phyloP scores from a whole-genome alignment of 169 alveolate species.

The Babesia ovata region DNA sequence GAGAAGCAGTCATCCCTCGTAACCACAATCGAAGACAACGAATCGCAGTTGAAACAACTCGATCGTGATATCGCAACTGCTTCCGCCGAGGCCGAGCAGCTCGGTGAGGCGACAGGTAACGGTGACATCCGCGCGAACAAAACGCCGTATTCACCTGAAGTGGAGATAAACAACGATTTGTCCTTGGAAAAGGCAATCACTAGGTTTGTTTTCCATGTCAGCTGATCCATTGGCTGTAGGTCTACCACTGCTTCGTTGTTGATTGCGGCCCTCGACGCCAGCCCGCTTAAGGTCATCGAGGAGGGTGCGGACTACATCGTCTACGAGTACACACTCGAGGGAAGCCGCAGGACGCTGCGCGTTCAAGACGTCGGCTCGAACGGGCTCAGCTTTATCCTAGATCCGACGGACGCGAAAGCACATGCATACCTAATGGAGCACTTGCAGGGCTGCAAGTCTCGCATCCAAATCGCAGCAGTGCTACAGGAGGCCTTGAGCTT shows the following conservation, averaged over 20 bases:
- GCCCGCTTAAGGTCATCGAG: slow-evolving; percentile 24
- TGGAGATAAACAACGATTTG: background rate
- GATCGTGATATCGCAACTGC: slow-evolving; percentile 1
- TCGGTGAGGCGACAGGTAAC: background rate
- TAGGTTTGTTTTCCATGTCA: background rate
- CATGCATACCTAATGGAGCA: slow-evolving; percentile 15
- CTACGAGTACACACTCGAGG: slow-evolving; percentile 30
- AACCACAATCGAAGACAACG: background rate
- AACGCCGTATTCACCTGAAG: background rate
- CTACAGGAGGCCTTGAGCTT: slow-evolving; percentile 38
- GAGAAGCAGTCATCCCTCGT: background rate
- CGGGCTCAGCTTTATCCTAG: slow-evolving; percentile 12
- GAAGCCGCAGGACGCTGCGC: background rate
- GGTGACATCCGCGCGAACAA: background rate
- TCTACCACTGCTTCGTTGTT: background rate
- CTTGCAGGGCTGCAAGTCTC: slow-evolving; percentile 26
- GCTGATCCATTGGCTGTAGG: background rate
- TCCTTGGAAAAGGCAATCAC: background rate
- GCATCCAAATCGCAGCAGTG: slow-evolving; percentile 35
- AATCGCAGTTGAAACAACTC: background rate
- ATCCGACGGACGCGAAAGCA: slow-evolving; percentile 24
- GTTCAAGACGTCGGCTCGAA: slow-evolving; percentile 15
- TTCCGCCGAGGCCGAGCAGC: background rate
- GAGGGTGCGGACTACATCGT: slow-evolving; percentile 31
- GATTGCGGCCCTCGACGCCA: slow-evolving; percentile 23